Evolutionary conservation across 805 yeast genomes (phyloP).

Genomic region (Kazachstania bromeliacearum): DNA sequence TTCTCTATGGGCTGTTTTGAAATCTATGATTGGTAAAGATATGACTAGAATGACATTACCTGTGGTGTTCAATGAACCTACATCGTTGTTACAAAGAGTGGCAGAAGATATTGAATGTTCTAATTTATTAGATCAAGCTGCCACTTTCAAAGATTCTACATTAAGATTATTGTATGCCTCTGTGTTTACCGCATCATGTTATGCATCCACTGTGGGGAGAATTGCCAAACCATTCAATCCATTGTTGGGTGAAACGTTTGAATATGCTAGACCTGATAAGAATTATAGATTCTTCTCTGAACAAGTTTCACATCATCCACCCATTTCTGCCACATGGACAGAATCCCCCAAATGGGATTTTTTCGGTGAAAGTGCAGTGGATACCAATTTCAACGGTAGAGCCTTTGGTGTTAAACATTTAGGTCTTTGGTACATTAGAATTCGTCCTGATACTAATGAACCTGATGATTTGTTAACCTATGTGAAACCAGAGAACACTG

Average conservation of each 20-base stretch:
- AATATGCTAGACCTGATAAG: constrained; percentile 80
- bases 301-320: constrained; percentile 97
- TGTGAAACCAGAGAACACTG: constrained; percentile 88
- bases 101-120: constrained; percentile 92
- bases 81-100: constrained; percentile 82
- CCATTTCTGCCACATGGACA: constrained; percentile 81
- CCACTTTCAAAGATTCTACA: constrained; percentile 62
- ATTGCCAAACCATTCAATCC: constrained; percentile 98
- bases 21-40: constrained; percentile 91
- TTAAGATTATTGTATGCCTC: constrained; percentile 81
- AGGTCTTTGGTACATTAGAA: constrained; percentile 77
- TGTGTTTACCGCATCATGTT: constrained; percentile 88
- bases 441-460: constrained; percentile 60
- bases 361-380: constrained; percentile 87
- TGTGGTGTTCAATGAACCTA: constrained; percentile 93
- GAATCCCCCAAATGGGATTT: constrained; percentile 89
- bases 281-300: constrained; percentile 79
- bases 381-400: constrained; percentile 80
- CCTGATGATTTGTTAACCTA: constrained; percentile 72
- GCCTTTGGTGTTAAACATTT: constrained; percentile 88
- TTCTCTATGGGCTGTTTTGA: constrained; percentile 87
- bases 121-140: constrained; percentile 67
- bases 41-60: constrained; percentile 95
- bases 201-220: constrained; percentile 83
- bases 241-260: constrained; percentile 86